Evolutionary conservation across 2,329 filamentous ascomycete genomes (phyloP).

Genomic region (Epichloe scottii): DNA sequence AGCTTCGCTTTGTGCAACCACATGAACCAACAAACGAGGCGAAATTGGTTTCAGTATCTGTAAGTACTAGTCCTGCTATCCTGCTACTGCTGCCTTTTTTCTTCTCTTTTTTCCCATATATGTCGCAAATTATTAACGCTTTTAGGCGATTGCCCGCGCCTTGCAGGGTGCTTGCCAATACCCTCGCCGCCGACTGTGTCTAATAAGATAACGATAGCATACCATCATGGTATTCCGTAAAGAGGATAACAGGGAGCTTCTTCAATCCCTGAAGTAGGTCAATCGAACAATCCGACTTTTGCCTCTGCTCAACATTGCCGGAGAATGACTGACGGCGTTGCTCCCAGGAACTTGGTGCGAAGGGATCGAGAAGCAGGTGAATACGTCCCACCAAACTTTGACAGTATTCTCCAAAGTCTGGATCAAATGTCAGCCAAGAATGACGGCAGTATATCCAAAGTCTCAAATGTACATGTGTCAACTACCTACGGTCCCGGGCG

Average conservation of each 20-base stretch:
- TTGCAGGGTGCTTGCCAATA: background rate
- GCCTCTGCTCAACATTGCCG: background rate
- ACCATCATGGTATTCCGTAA: conserved; percentile 3
- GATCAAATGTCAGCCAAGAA: conserved; percentile 6
- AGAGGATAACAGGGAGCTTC: conserved; percentile 3
- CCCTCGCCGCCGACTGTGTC: background rate
- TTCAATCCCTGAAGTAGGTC: conserved; percentile 5
- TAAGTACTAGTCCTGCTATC: background rate
- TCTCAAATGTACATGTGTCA: background rate
- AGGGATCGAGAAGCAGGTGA: conserved; percentile 4
- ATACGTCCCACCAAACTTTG: conserved; percentile 3
- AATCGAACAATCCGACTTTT: background rate
- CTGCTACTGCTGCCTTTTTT: background rate
- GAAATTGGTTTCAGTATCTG: background rate
- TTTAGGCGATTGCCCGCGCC: background rate
- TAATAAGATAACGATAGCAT: background rate
- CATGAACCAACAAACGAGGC: background rate
- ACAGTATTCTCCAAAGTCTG: conserved; percentile 3
- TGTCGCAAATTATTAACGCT: background rate
- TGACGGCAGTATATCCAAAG: background rate
- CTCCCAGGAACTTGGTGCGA: background rate
- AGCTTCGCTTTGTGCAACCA: background rate
- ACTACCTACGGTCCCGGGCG: conserved; percentile 2
- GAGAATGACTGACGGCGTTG: background rate
- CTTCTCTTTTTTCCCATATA: background rate